Evolutionary conservation across 106 monocot species (phyloP).

Genomic region (Dendrobium catenatum): DNA sequence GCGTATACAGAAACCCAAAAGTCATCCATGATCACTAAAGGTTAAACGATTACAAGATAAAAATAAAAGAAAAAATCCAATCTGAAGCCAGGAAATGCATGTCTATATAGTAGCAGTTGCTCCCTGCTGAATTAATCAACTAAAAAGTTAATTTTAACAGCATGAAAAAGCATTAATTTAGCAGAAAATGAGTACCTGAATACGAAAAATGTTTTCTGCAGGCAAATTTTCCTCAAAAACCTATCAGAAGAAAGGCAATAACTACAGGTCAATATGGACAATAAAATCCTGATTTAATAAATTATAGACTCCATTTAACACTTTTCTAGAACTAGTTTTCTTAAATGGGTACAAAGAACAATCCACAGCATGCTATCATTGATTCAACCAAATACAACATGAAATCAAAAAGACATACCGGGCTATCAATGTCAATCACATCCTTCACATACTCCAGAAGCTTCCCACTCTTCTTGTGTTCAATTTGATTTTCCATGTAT

Average conservation of each 20-base stretch:
- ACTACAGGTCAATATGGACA: neutral
- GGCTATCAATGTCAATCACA: slow-evolving; percentile 62
- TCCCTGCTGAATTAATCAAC: neutral
- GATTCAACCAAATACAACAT: slow-evolving; percentile 1
- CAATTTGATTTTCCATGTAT: slow-evolving; percentile 48
- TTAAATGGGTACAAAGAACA: neutral
- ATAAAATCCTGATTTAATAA: neutral
- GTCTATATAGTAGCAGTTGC: neutral
- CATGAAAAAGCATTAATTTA: neutral
- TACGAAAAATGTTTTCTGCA: slow-evolving; percentile 56
- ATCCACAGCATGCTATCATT: neutral
- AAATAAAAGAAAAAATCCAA: neutral
- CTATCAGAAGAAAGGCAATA: slow-evolving; percentile 31
- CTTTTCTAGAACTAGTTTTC: neutral
- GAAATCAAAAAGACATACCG: slow-evolving; percentile 36
- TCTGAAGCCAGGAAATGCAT: neutral
- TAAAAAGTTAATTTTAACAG: neutral
- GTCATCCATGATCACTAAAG: neutral
- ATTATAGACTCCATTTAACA: neutral
- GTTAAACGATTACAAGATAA: neutral
- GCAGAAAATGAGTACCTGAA: slow-evolving; percentile 53
- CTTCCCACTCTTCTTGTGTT: slow-evolving; percentile 47
- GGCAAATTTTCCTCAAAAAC: slow-evolving; percentile 87
- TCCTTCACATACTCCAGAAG: slow-evolving; percentile 41
- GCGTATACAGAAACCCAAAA: neutral